phyloP scores from a whole-genome alignment of 163 green algal species.

The Scenedesmus sp. region DNA sequence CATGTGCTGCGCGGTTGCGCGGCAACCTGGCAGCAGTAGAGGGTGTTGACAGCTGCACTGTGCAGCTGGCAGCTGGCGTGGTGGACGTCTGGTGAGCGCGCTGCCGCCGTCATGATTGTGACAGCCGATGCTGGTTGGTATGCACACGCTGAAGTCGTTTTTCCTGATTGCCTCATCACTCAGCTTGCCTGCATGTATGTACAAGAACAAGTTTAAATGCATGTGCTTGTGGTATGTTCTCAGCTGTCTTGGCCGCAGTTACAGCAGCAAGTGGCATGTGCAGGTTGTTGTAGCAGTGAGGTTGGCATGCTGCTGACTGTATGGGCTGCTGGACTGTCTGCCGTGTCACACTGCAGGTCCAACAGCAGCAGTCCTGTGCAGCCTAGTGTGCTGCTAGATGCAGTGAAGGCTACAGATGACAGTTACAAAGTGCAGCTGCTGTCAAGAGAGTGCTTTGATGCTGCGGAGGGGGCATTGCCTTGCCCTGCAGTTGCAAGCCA shows the following conservation, averaged over 20 bases:
- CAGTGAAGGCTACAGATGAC: constrained; percentile 21
- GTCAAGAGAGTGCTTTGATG: constrained; percentile 14
- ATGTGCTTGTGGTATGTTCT: too few relatives aligned
- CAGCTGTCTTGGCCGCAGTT: background rate
- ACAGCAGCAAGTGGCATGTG: too few relatives aligned
- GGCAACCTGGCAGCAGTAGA: constrained; percentile 18
- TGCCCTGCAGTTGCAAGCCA: background rate
- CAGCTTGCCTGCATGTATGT: too few relatives aligned
- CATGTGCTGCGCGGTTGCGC: constrained; percentile 28
- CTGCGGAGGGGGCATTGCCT: background rate
- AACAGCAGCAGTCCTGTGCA: constrained; percentile 15
- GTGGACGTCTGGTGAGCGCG: constrained; percentile 42
- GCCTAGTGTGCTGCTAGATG: constrained; percentile 3
- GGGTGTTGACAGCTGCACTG: constrained; percentile 28
- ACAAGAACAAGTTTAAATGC: too few relatives aligned
- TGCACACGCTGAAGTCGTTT: too few relatives aligned
- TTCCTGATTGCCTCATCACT: too few relatives aligned
- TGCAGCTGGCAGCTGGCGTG: constrained; percentile 2
- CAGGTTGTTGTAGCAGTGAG: too few relatives aligned
- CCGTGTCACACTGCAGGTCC: background rate
- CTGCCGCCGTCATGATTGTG: background rate
- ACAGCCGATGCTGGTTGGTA: background rate
- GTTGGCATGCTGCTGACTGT: background rate
- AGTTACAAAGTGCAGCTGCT: background rate
- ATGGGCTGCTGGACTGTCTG: background rate